Conservation (phyloP, 2,329 filamentous ascomycete species). For the Alternaria alternata region DNA sequence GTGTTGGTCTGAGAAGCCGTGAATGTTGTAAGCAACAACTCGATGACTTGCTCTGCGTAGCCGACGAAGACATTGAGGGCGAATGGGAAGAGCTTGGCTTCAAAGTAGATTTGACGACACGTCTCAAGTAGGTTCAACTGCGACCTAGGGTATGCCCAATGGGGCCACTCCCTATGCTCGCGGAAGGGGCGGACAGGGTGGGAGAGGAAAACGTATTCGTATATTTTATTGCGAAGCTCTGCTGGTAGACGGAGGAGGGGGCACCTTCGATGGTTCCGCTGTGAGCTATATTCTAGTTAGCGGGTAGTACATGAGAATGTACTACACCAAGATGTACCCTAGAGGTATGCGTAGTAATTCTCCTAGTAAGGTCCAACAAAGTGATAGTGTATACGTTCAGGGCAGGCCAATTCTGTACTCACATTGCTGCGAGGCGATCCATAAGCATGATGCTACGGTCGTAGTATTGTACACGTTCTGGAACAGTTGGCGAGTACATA, state of each 20-base stretch:
- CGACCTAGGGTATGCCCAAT: conserved; percentile 3
- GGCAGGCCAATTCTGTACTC: neutral
- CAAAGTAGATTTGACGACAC: conserved; percentile 10
- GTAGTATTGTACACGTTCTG: conserved; percentile 1
- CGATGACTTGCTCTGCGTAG: conserved; percentile 9
- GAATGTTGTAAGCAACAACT: conserved; percentile 3
- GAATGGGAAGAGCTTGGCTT: conserved; percentile 11
- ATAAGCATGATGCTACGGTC: conserved; percentile 1
- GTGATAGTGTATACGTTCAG: neutral
- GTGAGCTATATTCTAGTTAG: neutral
- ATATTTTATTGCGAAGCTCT: conserved; percentile 18
- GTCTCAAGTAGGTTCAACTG: neutral
- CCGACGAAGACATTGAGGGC: conserved; percentile 9
- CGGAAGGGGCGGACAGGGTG: neutral
- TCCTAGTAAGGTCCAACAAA: neutral
- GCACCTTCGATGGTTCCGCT: conserved; percentile 11
- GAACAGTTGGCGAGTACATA: neutral
- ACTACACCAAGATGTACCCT: neutral
- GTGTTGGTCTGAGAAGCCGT: neutral
- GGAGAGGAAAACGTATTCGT: conserved; percentile 6
- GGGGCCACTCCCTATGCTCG: neutral
- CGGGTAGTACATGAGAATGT: neutral
- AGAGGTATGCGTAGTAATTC: neutral
- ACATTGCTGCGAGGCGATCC: conserved; percentile 4
- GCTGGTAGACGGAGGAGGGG: conserved; percentile 17